Base-by-base conservation (phyloP, 2,329 filamentous ascomycete species). In the Cytospora piceicola region DNA sequence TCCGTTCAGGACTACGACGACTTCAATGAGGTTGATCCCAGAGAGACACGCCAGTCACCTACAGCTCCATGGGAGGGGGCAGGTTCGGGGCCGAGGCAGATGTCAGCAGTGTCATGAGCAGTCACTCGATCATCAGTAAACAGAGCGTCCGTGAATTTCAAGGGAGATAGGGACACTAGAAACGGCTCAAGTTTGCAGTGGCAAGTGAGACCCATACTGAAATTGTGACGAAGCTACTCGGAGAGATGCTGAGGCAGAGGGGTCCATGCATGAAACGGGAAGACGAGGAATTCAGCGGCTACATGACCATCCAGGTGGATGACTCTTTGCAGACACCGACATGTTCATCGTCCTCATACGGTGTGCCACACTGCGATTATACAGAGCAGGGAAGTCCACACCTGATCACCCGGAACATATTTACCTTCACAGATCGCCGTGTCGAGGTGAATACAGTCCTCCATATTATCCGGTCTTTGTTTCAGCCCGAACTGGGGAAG, bases 21-120 rank as follows among this genome's bases (percentile, higher is more conserved):
- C 46, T 75, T 74, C 32, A 77, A 79, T 49, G 78, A 79, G 52
- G 80, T 80, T 69, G 78, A 80, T 34, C 73, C 78, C 20, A 82
- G 66, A 49, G 63, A 81, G 69, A 80, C 79, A 9, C 78, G 80
- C 51, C 78, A 83, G 72, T 77, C 84, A n/a, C 77, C 78, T 61
- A 80, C 82, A 67, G 78, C 36, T 79, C 82, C 39, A 73, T 58
- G 66, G 57, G 70, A 67, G 59, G 71, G 72, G 72, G 9, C 72
- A 72, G 24, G 67, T 65, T 30, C 17, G 60, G 32, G 51, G 64
- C n/a, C 15, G 61, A 29, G 53, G 17, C 39, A n/a, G 53, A 63
- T 32, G 29, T 46, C 30, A 46, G 53, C 39, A 63, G 61, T 57
- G n/a, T 39, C 36, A 57, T 57, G 34, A 60, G 30, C 58, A 39